These are phyloP conservation scores for Trametes cinnabarina DNA, from an alignment of 768 basidiomycete species.

Conservation along the genomic window DNA sequence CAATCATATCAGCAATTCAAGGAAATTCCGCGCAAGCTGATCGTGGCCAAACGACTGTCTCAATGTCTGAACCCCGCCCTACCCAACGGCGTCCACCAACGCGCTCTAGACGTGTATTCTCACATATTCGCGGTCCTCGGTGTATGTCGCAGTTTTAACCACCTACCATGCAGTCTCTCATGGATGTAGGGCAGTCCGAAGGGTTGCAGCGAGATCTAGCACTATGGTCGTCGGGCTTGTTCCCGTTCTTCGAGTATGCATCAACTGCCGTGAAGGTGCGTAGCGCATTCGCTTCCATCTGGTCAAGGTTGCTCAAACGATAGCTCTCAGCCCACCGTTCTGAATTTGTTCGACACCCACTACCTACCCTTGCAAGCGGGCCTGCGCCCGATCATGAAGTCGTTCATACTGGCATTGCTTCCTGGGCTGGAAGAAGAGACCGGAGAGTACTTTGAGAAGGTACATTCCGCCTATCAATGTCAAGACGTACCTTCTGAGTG, in stretches of 20 bases:
- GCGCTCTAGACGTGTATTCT: conserved; percentile 91
- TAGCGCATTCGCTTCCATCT: neutral
- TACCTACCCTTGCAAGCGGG: conserved; percentile 83
- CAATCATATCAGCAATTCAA: conserved; percentile 93
- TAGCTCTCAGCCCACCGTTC: conserved; percentile 64
- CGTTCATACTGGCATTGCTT: conserved; percentile 88
- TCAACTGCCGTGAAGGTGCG: conserved; percentile 94
- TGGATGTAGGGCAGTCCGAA: conserved; percentile 55
- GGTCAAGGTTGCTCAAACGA: neutral
- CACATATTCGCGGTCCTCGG: conserved; percentile 91
- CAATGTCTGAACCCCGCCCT: conserved; percentile 98
- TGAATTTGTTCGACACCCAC: conserved; percentile 90
- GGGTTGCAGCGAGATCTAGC: conserved; percentile 83
- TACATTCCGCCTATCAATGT: conserved; percentile 24
- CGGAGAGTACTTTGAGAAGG: conserved; percentile 95
- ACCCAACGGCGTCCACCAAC: conserved; percentile 94
- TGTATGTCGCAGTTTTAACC: conserved; percentile 46
- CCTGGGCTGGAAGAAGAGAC: conserved; percentile 98
- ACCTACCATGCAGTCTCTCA: no score
- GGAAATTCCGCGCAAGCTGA: conserved; percentile 91
- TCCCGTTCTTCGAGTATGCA: conserved; percentile 98
- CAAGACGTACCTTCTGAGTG: no score
- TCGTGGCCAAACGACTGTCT: conserved; percentile 90
- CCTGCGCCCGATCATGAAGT: conserved; percentile 89
- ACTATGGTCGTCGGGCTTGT: conserved; percentile 93